phyloP scores from a whole-genome alignment of 768 basidiomycete species.

The Rhodotorula toruloides region DNA sequence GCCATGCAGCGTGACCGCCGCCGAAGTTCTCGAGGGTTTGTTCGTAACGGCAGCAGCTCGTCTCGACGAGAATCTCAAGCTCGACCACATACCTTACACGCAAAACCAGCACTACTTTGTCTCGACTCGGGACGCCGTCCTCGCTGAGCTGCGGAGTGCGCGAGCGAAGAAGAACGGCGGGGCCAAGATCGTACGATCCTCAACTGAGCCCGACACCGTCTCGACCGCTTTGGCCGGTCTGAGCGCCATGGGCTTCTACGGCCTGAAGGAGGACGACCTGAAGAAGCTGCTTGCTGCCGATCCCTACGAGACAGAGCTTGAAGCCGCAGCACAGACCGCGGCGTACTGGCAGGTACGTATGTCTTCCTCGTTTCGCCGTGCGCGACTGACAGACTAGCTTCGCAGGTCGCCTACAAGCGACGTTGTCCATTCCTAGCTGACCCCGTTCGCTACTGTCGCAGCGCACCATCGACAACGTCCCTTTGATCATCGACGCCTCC shows the following conservation, averaged over 20 bases:
- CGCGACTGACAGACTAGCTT: neutral
- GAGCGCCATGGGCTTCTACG: neutral
- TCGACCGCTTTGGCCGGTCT: neutral
- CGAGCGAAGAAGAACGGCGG: neutral
- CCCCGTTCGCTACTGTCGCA: slow-evolving; percentile 39
- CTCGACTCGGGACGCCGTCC: slow-evolving; percentile 46
- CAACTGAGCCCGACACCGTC: no score
- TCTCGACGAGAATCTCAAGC: slow-evolving; percentile 47
- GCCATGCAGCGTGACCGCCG: slow-evolving; percentile 4
- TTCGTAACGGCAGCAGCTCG: neutral
- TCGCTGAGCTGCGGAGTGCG: neutral
- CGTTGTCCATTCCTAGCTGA: no score
- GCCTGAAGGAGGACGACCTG: slow-evolving; percentile 41
- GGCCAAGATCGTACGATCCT: neutral
- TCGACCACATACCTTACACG: slow-evolving; percentile 52
- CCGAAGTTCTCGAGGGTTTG: slow-evolving; percentile 27
- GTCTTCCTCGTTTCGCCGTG: neutral
- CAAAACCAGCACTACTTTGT: slow-evolving; percentile 51
- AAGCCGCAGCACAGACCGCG: slow-evolving; percentile 56
- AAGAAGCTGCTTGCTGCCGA: slow-evolving; percentile 46
- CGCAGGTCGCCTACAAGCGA: no score
- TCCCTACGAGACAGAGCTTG: slow-evolving; percentile 52
- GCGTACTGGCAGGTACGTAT: slow-evolving; percentile 53
- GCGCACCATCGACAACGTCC: slow-evolving; percentile 58
- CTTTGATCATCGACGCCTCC: slow-evolving; percentile 53